These are phyloP conservation scores for Loxodes magnus DNA, from an alignment of 73 alveolate species.

Conservation along the genomic window DNA sequence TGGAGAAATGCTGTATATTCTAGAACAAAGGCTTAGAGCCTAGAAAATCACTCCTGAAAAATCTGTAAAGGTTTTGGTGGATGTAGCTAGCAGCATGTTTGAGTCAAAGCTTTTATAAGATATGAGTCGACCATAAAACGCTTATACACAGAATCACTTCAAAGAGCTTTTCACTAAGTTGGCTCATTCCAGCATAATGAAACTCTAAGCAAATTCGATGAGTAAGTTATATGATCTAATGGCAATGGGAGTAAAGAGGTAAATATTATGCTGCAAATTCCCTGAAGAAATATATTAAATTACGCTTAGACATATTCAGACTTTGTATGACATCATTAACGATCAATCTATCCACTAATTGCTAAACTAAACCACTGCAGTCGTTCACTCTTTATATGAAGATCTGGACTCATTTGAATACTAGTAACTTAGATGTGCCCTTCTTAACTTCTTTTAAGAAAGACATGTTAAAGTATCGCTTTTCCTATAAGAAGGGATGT, in stretches of 20 bases:
- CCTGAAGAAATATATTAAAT: conserved; percentile 89
- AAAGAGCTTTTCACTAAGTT: conserved; percentile 69
- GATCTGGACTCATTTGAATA: conserved; percentile 56
- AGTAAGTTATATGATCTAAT: conserved; percentile 82
- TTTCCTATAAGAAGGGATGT: conserved; percentile 64
- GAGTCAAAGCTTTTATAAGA: neutral
- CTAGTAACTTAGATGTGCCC: conserved; percentile 47
- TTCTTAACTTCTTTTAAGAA: conserved; percentile 71
- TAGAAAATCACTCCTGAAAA: conserved; percentile 67
- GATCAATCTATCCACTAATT: conserved; percentile 39
- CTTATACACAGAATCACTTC: conserved; percentile 52
- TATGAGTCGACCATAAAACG: conserved; percentile 40
- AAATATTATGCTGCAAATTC: conserved; percentile 43
- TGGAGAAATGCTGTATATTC: conserved; percentile 88
- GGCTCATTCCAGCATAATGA: conserved; percentile 89
- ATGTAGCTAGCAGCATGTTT: conserved; percentile 77
- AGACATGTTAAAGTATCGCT: conserved; percentile 77
- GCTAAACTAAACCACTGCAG: conserved; percentile 33
- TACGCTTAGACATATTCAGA: conserved; percentile 64
- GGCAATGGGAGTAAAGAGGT: conserved; percentile 85
- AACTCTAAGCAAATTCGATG: conserved; percentile 79
- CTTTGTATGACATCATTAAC: conserved; percentile 41
- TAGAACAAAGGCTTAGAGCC: conserved; percentile 80
- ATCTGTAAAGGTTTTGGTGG: conserved; percentile 65
- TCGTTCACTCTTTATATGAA: conserved; percentile 36